Conservation (phyloP, 176 grass and related monocot genomes). For the Oryza longistaminata region DNA sequence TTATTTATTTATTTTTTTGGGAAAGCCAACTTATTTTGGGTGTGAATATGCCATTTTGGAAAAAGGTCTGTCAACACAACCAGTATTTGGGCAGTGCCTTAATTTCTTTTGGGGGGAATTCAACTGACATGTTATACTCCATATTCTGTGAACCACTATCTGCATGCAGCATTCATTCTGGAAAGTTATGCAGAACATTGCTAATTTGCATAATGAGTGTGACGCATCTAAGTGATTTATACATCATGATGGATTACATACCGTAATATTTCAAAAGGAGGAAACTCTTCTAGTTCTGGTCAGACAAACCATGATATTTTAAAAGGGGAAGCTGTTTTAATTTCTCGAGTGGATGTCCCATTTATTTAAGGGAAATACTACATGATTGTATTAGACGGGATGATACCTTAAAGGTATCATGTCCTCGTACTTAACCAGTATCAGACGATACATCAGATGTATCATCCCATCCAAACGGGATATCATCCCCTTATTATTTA, state of each 20-base stretch:
- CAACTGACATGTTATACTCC: not conserved
- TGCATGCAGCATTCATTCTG: not conserved
- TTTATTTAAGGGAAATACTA: too few relatives aligned
- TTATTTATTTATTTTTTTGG: not conserved
- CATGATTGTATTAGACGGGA: too few relatives aligned
- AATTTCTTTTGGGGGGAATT: not conserved
- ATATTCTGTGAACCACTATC: conserved; percentile 3
- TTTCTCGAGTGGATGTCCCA: too few relatives aligned
- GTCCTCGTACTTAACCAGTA: too few relatives aligned
- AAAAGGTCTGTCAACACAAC: not conserved
- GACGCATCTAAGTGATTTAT: not conserved
- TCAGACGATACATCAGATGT: too few relatives aligned
- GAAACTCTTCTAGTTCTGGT: too few relatives aligned
- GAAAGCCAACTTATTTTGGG: not conserved
- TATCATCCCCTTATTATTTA: too few relatives aligned
- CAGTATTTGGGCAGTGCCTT: not conserved
- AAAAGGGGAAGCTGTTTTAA: too few relatives aligned
- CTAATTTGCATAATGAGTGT: conserved; percentile 1
- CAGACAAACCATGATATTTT: too few relatives aligned
- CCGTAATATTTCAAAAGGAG: too few relatives aligned
- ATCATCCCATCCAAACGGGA: too few relatives aligned
- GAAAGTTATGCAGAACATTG: not conserved
- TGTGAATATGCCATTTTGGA: conserved; percentile 6
- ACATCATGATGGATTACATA: not conserved
- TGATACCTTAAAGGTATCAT: too few relatives aligned